Conservation (phyloP, 2,329 filamentous ascomycete genomes). For the Colletotrichum musae region DNA sequence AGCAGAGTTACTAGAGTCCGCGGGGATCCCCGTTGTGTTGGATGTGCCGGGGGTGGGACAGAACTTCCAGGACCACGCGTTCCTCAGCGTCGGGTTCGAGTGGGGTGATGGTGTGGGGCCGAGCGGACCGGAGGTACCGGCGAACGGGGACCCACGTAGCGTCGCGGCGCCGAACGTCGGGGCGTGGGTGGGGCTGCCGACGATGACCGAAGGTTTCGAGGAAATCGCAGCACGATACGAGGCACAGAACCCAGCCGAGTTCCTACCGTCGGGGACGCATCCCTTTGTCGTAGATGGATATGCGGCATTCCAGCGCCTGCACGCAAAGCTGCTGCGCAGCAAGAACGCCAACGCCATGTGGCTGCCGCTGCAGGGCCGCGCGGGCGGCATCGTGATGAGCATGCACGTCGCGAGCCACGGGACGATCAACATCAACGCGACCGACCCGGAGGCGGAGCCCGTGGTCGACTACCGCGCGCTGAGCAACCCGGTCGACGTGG, state of each 20-base stretch:
- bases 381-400: conserved; percentile 44
- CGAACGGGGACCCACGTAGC: conserved; percentile 21
- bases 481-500: conserved; percentile 46
- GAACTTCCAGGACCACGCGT: conserved; percentile 57
- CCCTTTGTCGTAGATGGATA: conserved; percentile 46
- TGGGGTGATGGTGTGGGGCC: conserved; percentile 28
- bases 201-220: conserved; percentile 41
- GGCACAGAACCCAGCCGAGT: conserved; percentile 40
- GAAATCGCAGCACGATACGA: conserved; percentile 39
- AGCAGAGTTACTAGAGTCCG: conserved; percentile 49
- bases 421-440: conserved; percentile 42
- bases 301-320: conserved; percentile 56
- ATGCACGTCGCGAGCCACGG: conserved; percentile 45
- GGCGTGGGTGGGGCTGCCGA: conserved; percentile 44
- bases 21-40: conserved; percentile 54
- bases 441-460: conserved; percentile 41
- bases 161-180: conserved; percentile 42
- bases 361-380: conserved; percentile 20
- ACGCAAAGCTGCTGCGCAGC: conserved; percentile 40
- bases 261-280: conserved; percentile 42
- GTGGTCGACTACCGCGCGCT: conserved; percentile 46
- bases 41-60: conserved; percentile 61
- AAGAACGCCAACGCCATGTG: conserved; percentile 39
- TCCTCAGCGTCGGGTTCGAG: conserved; percentile 44
- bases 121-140: conserved; percentile 11